Percentiles rank a stretch among this genome's conserved stretches.
Conservation (phyloP, 2,329 filamentous ascomycete species). For the Paraphoma chrysanthemicola region DNA sequence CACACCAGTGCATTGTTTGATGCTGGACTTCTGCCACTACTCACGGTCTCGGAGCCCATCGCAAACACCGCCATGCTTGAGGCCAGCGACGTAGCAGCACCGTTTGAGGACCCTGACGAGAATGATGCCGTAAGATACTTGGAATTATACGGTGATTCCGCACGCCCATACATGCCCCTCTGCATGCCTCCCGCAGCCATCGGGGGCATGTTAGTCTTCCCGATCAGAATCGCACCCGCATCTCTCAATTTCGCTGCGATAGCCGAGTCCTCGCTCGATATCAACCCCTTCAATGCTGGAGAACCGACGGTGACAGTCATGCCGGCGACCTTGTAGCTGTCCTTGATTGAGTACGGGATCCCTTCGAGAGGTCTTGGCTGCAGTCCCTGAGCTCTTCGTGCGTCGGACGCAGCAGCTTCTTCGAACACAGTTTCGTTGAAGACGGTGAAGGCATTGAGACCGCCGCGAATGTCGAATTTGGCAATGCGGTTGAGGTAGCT, state of each 20-base stretch:
- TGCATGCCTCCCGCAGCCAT: slow-evolving; percentile 68
- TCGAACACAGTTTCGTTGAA: slow-evolving; percentile 56
- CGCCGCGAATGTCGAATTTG: slow-evolving; percentile 53
- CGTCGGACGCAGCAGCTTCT: slow-evolving; percentile 58
- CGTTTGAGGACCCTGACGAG: slow-evolving; percentile 66
- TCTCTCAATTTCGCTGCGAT: slow-evolving; percentile 56
- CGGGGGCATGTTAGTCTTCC: slow-evolving; percentile 66
- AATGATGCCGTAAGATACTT: slow-evolving; percentile 63
- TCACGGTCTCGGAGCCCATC: slow-evolving; percentile 63
- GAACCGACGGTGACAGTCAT: slow-evolving; percentile 63
- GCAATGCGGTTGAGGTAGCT: slow-evolving; percentile 58
- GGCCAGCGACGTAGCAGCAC: slow-evolving; percentile 59
- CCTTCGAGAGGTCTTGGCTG: slow-evolving; percentile 57
- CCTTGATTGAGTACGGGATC: slow-evolving; percentile 65
- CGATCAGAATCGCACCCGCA: slow-evolving; percentile 60
- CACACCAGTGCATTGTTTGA: slow-evolving; percentile 64
- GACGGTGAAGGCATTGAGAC: slow-evolving; percentile 58
- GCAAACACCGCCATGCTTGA: slow-evolving; percentile 62
- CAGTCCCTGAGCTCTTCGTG: slow-evolving; percentile 48
- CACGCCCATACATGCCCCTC: slow-evolving; percentile 62
- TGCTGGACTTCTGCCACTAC: slow-evolving; percentile 63
- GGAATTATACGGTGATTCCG: slow-evolving; percentile 63
- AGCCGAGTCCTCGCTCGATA: slow-evolving; percentile 61
- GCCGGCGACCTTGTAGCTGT: slow-evolving; percentile 62
- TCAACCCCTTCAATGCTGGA: slow-evolving; percentile 59